Percentiles rank a stretch among this genome's conserved stretches.
Conservation (phyloP, 108 stramenopile genomes). For the Schizochytrium sp. region DNA sequence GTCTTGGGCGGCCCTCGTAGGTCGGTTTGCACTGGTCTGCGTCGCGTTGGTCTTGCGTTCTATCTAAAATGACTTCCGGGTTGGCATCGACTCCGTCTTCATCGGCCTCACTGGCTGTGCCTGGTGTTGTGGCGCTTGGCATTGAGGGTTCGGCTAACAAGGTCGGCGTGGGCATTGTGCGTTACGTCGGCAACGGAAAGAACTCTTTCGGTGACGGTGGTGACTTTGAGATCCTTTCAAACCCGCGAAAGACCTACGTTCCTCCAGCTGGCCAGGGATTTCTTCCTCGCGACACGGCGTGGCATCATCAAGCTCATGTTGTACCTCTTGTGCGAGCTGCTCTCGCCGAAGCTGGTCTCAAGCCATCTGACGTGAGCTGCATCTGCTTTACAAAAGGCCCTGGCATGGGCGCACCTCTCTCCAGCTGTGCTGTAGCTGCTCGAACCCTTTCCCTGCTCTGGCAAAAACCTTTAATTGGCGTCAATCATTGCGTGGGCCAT, state of each 20-base stretch:
- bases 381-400: constrained; percentile 94
- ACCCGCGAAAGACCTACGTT: constrained; percentile 95
- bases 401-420: constrained; percentile 98
- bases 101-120: not conserved
- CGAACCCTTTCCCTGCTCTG: constrained; percentile 86
- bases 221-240: constrained; percentile 89
- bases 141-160: constrained; percentile 99
- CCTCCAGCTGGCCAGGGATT: constrained; percentile 95
- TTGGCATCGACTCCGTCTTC: not conserved
- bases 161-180: constrained; percentile 92
- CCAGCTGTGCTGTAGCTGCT: constrained; percentile 90
- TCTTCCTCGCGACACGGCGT: constrained; percentile 94
- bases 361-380: constrained; percentile 68
- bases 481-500: constrained; percentile 99
- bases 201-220: constrained; percentile 67
- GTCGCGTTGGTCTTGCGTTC: too few species aligned
- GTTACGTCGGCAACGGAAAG: constrained; percentile 70
- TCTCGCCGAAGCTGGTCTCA: constrained; percentile 84
- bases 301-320: constrained; percentile 94
- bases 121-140: constrained; percentile 82
- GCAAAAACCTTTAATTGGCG: constrained; percentile 89
- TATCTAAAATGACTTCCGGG: too few species aligned
- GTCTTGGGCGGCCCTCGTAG: too few species aligned
- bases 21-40: too few species aligned
- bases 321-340: constrained; percentile 89